Conservation (phyloP, 2,329 filamentous ascomycete species). For the Colletotrichum somersetense region DNA sequence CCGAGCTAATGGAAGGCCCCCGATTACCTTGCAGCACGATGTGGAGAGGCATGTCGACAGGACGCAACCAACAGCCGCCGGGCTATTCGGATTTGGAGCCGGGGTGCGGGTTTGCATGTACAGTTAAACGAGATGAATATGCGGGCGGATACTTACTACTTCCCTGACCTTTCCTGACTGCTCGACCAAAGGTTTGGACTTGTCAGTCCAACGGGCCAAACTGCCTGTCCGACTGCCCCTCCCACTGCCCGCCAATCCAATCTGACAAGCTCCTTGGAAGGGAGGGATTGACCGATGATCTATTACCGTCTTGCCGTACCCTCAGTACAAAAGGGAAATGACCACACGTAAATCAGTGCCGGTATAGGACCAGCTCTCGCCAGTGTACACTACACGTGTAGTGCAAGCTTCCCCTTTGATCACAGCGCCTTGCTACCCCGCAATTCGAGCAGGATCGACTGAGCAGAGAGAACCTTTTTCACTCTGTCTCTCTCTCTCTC, state of each 20-base stretch:
- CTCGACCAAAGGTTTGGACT: not conserved
- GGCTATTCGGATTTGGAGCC: constrained; percentile 30
- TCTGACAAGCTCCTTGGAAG: not conserved
- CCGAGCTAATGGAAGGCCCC: constrained; percentile 39
- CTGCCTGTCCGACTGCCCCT: constrained; percentile 1
- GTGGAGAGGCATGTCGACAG: constrained; percentile 15
- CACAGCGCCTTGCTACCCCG: constrained; percentile 19
- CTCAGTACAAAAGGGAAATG: not conserved
- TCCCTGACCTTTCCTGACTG: not conserved
- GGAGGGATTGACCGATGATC: not conserved
- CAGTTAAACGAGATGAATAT: not conserved
- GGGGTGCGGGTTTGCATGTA: constrained; percentile 8
- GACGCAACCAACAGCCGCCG: constrained; percentile 24
- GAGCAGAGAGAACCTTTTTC: not conserved
- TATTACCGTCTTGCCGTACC: not conserved
- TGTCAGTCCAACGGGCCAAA: constrained; percentile 13
- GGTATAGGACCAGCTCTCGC: not conserved
- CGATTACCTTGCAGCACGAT: constrained; percentile 29
- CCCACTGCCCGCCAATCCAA: not conserved
- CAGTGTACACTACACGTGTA: not conserved
- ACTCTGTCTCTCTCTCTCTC: constrained; percentile 3
- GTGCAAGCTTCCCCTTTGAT: not conserved
- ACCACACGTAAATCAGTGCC: not conserved
- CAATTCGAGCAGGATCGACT: constrained; percentile 36
- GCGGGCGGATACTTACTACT: not conserved